Evolutionary conservation across 2,329 filamentous ascomycete species (phyloP).

Genomic region (Sporothrix euskadiensis): DNA sequence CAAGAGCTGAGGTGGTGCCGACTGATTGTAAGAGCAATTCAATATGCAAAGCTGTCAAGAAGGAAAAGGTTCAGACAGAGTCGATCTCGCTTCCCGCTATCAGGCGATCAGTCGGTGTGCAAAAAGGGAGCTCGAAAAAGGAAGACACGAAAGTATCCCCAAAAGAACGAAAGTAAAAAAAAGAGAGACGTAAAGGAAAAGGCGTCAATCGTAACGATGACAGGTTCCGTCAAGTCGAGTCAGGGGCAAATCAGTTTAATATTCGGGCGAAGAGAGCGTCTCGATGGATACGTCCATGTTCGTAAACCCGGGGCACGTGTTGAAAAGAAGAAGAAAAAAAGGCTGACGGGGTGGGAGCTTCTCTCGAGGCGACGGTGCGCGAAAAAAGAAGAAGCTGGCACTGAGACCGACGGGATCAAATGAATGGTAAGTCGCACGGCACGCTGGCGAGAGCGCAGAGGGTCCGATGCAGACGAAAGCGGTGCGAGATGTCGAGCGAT

Average conservation of each 20-base stretch:
- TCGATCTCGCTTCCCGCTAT: background rate
- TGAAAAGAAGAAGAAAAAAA: background rate
- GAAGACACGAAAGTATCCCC: background rate
- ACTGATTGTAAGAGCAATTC: background rate
- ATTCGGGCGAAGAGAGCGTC: conserved; percentile 22
- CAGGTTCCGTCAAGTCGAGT: conserved; percentile 11
- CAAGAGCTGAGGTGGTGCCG: background rate
- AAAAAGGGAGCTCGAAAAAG: background rate
- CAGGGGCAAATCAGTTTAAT: conserved; percentile 23
- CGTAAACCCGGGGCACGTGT: conserved; percentile 23
- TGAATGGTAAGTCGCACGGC: conserved; percentile 6
- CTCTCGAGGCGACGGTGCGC: background rate
- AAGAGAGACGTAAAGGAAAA: background rate
- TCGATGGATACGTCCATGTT: conserved; percentile 31
- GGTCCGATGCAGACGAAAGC: background rate
- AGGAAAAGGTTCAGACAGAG: background rate
- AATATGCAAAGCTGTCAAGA: background rate
- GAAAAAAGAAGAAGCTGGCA: background rate
- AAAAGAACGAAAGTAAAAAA: background rate
- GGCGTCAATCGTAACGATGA: background rate
- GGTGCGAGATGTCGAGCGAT: background rate
- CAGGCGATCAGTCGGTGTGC: background rate
- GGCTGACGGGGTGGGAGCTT: background rate
- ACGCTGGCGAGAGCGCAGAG: background rate
- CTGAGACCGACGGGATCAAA: background rate